phyloP scores from a whole-genome alignment of 257 asterid genomes.

The Nicotiana attenuata region DNA sequence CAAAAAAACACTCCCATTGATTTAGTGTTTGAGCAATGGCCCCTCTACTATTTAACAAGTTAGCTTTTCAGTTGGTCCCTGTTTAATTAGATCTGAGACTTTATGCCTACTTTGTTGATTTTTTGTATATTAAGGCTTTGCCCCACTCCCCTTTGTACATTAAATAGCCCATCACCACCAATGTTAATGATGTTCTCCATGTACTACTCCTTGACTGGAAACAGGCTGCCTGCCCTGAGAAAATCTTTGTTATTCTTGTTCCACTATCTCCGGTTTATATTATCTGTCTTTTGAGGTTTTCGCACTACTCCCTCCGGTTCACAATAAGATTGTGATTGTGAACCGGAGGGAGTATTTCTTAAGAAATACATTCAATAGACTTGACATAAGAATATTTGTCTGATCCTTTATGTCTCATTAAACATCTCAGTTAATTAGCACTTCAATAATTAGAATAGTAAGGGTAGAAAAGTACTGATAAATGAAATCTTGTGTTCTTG shows the following conservation, averaged over 20 bases:
- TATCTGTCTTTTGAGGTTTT: too few species aligned
- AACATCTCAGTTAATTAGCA: background rate
- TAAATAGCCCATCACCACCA: constrained; percentile 11
- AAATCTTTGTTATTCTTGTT: constrained; percentile 7
- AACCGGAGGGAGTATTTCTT: too few species aligned
- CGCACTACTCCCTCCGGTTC: too few species aligned
- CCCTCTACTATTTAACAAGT: background rate
- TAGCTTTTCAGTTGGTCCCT: background rate
- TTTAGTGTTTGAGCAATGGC: background rate
- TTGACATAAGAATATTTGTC: background rate
- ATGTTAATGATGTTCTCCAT: constrained; percentile 5
- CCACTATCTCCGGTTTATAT: background rate
- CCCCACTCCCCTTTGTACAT: background rate
- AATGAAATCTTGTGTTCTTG: background rate
- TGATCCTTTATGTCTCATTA: background rate
- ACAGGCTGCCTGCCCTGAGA: constrained; percentile 4
- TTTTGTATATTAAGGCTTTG: constrained; percentile 1
- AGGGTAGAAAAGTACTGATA: background rate
- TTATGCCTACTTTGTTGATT: constrained; percentile 2
- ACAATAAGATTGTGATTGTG: too few species aligned
- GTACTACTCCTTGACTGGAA: background rate
- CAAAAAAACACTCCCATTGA: constrained; percentile 5
- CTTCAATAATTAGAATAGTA: background rate
- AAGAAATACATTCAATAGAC: background rate
- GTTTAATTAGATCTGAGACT: constrained; percentile 1